phyloP scores from a whole-genome alignment of 305 asterid species.

The Fraxinus greggii region DNA sequence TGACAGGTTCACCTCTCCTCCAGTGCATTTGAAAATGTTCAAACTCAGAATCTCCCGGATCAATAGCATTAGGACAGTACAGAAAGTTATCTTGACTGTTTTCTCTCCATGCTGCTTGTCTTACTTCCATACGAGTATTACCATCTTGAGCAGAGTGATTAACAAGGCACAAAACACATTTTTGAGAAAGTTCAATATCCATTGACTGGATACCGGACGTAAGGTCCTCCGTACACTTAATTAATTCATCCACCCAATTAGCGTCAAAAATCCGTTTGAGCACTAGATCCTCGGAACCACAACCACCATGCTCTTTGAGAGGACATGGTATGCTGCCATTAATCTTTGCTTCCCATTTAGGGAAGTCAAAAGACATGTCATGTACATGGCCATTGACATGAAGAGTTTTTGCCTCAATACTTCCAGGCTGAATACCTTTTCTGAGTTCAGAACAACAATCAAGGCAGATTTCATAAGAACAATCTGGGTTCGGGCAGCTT shows the following conservation, averaged over 20 bases:
- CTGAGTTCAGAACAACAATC: constrained; percentile 73
- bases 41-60: constrained; percentile 40
- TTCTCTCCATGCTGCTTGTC: constrained; percentile 60
- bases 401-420: constrained; percentile 27
- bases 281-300: constrained; percentile 53
- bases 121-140: constrained; percentile 28
- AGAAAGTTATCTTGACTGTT: constrained; percentile 50
- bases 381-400: constrained; percentile 22
- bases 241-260: constrained; percentile 50
- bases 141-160: constrained; percentile 21
- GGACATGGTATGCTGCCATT: constrained; percentile 71
- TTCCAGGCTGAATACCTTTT: constrained; percentile 50
- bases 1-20: constrained; percentile 78
- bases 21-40: constrained; percentile 84
- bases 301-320: constrained; percentile 66
- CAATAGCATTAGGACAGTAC: constrained; percentile 63
- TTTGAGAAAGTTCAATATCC: constrained; percentile 35
- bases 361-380: constrained; percentile 23
- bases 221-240: constrained; percentile 41
- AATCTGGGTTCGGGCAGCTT: constrained; percentile 61
- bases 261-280: constrained; percentile 55
- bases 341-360: constrained; percentile 48
- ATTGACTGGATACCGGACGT: constrained; percentile 41
- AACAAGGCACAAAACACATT: constrained; percentile 44
- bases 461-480: constrained; percentile 68